These are phyloP conservation scores for Phytophthora hybrid DNA, from an alignment of 352 stramenopile species.

Conservation along the genomic window DNA sequence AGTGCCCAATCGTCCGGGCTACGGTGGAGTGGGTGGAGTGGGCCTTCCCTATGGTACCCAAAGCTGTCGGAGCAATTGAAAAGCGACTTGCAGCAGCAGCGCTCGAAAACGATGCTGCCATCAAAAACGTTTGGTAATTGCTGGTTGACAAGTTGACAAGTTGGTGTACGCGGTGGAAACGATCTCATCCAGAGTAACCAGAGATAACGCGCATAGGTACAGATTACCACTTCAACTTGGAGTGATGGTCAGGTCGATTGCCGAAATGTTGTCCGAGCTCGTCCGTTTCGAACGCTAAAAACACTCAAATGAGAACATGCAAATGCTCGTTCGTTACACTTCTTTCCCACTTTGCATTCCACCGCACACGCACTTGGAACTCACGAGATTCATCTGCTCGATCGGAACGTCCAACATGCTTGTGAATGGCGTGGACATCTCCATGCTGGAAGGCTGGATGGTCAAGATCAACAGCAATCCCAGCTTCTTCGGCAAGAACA, in stretches of 20 bases:
- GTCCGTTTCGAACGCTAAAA: no score
- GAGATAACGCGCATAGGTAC: slow-evolving; percentile 21
- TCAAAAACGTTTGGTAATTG: no score
- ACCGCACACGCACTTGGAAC: no score
- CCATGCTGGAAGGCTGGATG: slow-evolving; percentile 86
- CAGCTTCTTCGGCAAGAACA: slow-evolving; percentile 81
- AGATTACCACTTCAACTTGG: slow-evolving; percentile 7
- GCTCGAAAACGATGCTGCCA: not conserved
- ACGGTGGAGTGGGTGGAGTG: no score
- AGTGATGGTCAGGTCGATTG: not conserved
- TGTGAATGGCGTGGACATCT: slow-evolving; percentile 85
- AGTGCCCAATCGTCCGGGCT: no score
- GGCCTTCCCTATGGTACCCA: slow-evolving; percentile 15
- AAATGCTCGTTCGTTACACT: no score
- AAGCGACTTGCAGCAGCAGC: not conserved
- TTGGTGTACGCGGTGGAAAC: no score
- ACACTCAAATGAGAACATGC: no score
- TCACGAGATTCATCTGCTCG: no score
- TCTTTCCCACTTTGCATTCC: no score
- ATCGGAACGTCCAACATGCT: slow-evolving; percentile 28
- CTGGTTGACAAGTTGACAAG: no score
- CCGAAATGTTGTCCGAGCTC: not conserved
- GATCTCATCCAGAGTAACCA: no score
- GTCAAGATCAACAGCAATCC: slow-evolving; percentile 89
- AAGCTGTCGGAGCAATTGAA: slow-evolving; percentile 8